A percentile compares a stretch with the other conserved stretches of the same genome.
These are phyloP conservation scores for Exserohilum rostratum DNA, from an alignment of 2,329 filamentous ascomycete genomes.

Conservation along the genomic window DNA sequence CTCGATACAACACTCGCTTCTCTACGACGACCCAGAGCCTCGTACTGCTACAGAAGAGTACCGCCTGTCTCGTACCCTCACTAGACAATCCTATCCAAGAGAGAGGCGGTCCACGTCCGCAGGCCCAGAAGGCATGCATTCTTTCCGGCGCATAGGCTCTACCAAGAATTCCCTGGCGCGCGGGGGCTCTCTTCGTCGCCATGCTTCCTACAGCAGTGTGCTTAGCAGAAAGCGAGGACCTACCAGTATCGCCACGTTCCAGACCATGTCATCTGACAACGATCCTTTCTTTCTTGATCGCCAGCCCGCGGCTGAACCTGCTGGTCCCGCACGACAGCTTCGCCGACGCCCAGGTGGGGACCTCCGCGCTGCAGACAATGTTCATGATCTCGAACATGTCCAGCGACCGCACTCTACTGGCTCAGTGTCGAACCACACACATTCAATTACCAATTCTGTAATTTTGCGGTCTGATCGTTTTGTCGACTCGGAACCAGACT, in stretches of 20 bases:
- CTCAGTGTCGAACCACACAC: slow-evolving; percentile 53
- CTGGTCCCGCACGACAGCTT: slow-evolving; percentile 46
- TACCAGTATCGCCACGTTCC: slow-evolving; percentile 65
- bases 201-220: slow-evolving; percentile 66
- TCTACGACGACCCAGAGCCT: slow-evolving; percentile 23
- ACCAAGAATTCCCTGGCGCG: slow-evolving; percentile 36
- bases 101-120: slow-evolving; percentile 41
- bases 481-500: slow-evolving; percentile 22
- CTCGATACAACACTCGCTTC: slow-evolving; percentile 26
- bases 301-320: slow-evolving; percentile 28
- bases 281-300: slow-evolving; percentile 49
- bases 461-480: slow-evolving; percentile 42
- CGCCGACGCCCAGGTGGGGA: slow-evolving; percentile 57
- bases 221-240: slow-evolving; percentile 58
- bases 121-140: slow-evolving; percentile 41
- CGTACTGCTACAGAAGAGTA: slow-evolving; percentile 19
- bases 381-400: slow-evolving; percentile 52
- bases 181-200: slow-evolving; percentile 56
- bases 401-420: slow-evolving; percentile 56
- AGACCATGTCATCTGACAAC: slow-evolving; percentile 50
- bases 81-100: slow-evolving; percentile 24
- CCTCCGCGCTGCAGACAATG: slow-evolving; percentile 54
- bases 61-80: slow-evolving; percentile 25
- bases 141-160: slow-evolving; percentile 43
- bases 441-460: slow-evolving; percentile 49